phyloP scores from a whole-genome alignment of 768 basidiomycete species.

The Agrocybe pediades region DNA sequence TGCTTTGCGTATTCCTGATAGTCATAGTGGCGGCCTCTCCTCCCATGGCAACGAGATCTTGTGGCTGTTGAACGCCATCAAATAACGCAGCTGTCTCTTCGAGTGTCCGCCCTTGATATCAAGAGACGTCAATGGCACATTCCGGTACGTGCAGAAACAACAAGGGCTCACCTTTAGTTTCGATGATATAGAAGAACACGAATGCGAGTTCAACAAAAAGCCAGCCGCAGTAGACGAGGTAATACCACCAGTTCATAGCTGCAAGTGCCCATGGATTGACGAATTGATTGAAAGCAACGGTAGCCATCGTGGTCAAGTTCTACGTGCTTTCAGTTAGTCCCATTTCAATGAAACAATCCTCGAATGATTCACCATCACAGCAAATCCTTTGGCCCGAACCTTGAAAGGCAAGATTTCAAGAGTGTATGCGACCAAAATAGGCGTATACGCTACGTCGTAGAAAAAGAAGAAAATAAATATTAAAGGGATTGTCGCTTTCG shows the following conservation, averaged over 20 bases:
- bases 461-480: conserved; percentile 60
- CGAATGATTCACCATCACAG: conserved; percentile 58
- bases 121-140: neutral
- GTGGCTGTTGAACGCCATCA: conserved; percentile 54
- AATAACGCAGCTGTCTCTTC: conserved; percentile 76
- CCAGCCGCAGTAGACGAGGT: conserved; percentile 65
- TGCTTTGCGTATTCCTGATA: conserved; percentile 23
- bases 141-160: neutral
- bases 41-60: conserved; percentile 44
- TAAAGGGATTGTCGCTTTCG: conserved; percentile 62
- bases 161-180: conserved; percentile 52
- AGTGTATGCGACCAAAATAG: conserved; percentile 60
- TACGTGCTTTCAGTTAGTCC: conserved; percentile 16
- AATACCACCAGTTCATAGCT: conserved; percentile 58
- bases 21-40: conserved; percentile 47
- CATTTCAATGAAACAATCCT: neutral
- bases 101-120: conserved; percentile 51
- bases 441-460: conserved; percentile 75
- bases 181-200: conserved; percentile 53
- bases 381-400: conserved; percentile 80
- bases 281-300: conserved; percentile 77
- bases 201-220: conserved; percentile 61
- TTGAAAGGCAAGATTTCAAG: conserved; percentile 81
- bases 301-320: conserved; percentile 64
- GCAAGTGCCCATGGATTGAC: conserved; percentile 76